Conservation (phyloP, 2,329 filamentous ascomycete genomes). For the Colletotrichum sp. region DNA sequence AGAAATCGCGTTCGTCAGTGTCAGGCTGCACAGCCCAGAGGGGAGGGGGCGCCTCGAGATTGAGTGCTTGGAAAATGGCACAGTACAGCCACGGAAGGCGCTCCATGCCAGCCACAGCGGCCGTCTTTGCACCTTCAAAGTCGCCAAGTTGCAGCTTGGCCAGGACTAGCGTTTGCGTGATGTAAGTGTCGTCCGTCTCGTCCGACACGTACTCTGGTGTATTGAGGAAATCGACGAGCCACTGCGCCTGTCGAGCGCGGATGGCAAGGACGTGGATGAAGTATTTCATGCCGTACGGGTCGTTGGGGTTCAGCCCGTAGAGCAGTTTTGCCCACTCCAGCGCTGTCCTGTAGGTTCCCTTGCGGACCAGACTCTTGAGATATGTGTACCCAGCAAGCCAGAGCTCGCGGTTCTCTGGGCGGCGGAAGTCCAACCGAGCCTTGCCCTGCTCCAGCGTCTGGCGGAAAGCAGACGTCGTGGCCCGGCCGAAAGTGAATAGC, state of each 20-base stretch:
- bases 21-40: slow-evolving; percentile 82
- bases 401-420: slow-evolving; percentile 89
- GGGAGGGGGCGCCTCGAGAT: slow-evolving; percentile 76
- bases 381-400: slow-evolving; percentile 92
- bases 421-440: slow-evolving; percentile 79
- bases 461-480: slow-evolving; percentile 82
- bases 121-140: slow-evolving; percentile 65
- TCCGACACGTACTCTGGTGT: slow-evolving; percentile 44
- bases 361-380: slow-evolving; percentile 81
- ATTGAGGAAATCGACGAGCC: slow-evolving; percentile 74
- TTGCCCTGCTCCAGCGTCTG: slow-evolving; percentile 77
- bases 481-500: slow-evolving; percentile 91
- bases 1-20: slow-evolving; percentile 66
- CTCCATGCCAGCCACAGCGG: slow-evolving; percentile 72
- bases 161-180: slow-evolving; percentile 77
- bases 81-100: slow-evolving; percentile 85
- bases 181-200: slow-evolving; percentile 62
- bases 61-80: slow-evolving; percentile 79
- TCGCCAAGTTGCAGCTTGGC: slow-evolving; percentile 74
- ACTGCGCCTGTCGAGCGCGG: slow-evolving; percentile 77
- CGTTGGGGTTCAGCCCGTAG: slow-evolving; percentile 74
- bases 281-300: slow-evolving; percentile 84
- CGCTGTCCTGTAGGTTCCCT: slow-evolving; percentile 92
- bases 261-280: slow-evolving; percentile 85
- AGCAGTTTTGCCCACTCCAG: slow-evolving; percentile 93